Evolutionary conservation across 306 rosid genomes (phyloP).

Genomic region (Quillaja saponaria): DNA sequence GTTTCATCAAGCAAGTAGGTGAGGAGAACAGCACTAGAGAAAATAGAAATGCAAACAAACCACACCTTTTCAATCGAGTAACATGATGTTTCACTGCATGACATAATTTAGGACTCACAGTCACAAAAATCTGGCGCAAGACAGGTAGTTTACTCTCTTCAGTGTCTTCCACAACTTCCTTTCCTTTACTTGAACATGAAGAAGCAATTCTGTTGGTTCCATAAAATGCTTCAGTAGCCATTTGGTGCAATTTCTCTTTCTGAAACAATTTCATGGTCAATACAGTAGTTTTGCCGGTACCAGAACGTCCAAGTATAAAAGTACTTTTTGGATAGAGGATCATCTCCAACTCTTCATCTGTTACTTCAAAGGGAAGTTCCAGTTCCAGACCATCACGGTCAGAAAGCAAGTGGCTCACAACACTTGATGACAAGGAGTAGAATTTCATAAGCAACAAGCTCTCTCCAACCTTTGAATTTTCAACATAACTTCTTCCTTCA

Average conservation of each 20-base stretch:
- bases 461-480: constrained; percentile 77
- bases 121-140: constrained; percentile 69
- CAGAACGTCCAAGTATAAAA: constrained; percentile 79
- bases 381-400: constrained; percentile 50
- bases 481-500: constrained; percentile 64
- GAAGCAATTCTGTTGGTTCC: constrained; percentile 11
- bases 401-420: constrained; percentile 61
- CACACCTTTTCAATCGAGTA: constrained; percentile 63
- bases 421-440: constrained; percentile 56
- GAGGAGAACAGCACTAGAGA: no score
- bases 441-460: constrained; percentile 79
- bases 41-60: neutral
- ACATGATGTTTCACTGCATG: constrained; percentile 67
- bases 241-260: constrained; percentile 50
- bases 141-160: constrained; percentile 27
- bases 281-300: constrained; percentile 88
- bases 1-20: no score
- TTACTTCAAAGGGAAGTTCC: constrained; percentile 77
- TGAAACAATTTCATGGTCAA: constrained; percentile 72
- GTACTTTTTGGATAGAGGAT: constrained; percentile 56
- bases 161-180: constrained; percentile 18
- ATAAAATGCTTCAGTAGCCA: constrained; percentile 34
- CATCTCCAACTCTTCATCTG: constrained; percentile 63
- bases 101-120: constrained; percentile 80
- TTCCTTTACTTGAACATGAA: constrained; percentile 24